A percentile compares a stretch with the other conserved stretches of the same genome.
These are phyloP conservation scores for Colletotrichum lupini DNA, from an alignment of 2,329 filamentous ascomycete genomes.

Conservation along the genomic window DNA sequence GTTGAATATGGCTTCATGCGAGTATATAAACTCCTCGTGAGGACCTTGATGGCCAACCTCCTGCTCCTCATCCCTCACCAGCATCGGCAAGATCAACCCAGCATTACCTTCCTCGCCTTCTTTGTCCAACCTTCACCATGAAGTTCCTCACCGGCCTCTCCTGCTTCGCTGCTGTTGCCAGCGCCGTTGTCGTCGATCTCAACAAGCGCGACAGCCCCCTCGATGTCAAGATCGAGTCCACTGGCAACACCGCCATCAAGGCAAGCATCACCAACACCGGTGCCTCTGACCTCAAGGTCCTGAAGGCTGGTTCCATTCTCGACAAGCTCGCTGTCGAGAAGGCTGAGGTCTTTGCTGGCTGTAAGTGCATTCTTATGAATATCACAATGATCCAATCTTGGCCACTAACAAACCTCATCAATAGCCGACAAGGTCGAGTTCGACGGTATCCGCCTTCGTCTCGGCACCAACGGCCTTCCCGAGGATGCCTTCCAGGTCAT, in stretches of 20 bases:
- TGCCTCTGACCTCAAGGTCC: slow-evolving; percentile 58
- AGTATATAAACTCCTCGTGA: slow-evolving; percentile 15
- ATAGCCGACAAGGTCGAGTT: slow-evolving; percentile 58
- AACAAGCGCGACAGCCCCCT: slow-evolving; percentile 53
- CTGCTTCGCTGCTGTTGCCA: slow-evolving; percentile 48
- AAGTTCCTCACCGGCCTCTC: slow-evolving; percentile 50
- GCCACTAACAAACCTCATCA: slow-evolving; percentile 9
- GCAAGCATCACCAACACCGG: slow-evolving; percentile 65
- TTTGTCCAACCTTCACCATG: slow-evolving; percentile 43
- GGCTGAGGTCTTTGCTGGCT: slow-evolving; percentile 59
- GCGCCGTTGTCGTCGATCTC: slow-evolving; percentile 47
- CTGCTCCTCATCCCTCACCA: slow-evolving; percentile 9
- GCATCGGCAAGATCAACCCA: slow-evolving; percentile 3
- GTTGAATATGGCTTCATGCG: neutral
- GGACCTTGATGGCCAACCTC: slow-evolving; percentile 7
- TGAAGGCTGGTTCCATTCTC: slow-evolving; percentile 65
- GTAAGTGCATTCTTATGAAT: slow-evolving; percentile 46
- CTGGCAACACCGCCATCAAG: slow-evolving; percentile 65
- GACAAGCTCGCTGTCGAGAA: slow-evolving; percentile 65
- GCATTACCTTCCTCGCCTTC: neutral
- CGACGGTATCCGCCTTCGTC: slow-evolving; percentile 63
- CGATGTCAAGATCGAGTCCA: slow-evolving; percentile 57
- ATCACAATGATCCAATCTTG: neutral
- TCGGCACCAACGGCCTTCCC: slow-evolving; percentile 56
- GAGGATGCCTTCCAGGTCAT: slow-evolving; percentile 63